Evolutionary conservation across 23 red algal species (phyloP), one percentile per base, ranked within the genome.

Genomic region (Agarophyton chilense): DNA sequence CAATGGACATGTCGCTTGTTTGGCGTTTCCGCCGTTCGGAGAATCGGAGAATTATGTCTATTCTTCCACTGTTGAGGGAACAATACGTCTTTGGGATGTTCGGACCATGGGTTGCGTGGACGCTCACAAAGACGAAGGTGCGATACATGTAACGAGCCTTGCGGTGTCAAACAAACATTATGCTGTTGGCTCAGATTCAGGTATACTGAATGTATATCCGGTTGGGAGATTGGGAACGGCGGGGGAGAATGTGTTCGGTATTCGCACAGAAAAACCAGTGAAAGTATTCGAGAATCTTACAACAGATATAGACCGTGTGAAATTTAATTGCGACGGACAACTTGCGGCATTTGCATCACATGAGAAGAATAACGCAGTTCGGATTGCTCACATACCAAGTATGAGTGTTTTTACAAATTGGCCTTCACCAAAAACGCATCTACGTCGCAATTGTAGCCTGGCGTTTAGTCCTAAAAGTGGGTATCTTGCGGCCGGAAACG

Each of bases 11-110:
- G 84, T 89, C 31, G 72, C 93, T 28, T 41, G 34, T 52, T 50
- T 72, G 18, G 63, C 72, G n/a, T 84, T 84, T 57, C 73, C 83
- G 11, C 61, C 76, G 7, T 13, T 39, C 21, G 84, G 82, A 35
- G 24, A 29, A 24, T 45, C 82, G 1, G 94, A 93, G 25, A 28
- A 90, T 53, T 64, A 56, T 39, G 43, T 93, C 26, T 79, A 93
- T 35, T 60, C 89, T 24, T 22, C 56, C 1, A 80, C 82, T 13
- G 77, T 55, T 0, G 84, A 87, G 31, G 94, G 89, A 36, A 75
- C 54, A 41, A 83, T 96, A 28, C 92, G 86, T 71, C 32, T 96
- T 47, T 96, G 89, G 81, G 94, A 96, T 52, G 42, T 96, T 21
- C 73, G 93, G 29, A 52, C 18, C 0, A 83, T 76, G 54, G 28